A percentile compares a stretch with the other conserved stretches of the same genome.
Evolutionary conservation across 2,329 filamentous ascomycete species (phyloP).

Genomic region (Chrysoporthe cubensis): DNA sequence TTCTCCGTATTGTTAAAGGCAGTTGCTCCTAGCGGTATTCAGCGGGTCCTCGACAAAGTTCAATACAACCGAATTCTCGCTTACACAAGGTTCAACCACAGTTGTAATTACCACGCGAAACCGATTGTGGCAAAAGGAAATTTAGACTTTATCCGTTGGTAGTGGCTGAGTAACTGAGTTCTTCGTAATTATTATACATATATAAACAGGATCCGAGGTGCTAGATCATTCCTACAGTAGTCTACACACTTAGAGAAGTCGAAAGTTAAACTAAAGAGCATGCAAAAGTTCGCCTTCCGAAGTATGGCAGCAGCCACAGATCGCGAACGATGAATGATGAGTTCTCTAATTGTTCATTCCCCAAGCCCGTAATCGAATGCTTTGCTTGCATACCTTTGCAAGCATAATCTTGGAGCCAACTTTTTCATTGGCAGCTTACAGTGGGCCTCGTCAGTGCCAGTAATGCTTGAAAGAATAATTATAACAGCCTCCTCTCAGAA

Average conservation of each 20-base stretch:
- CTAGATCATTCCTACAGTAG: neutral
- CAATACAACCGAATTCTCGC: too few relatives aligned
- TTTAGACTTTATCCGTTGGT: neutral
- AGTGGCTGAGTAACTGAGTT: neutral
- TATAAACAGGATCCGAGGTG: neutral
- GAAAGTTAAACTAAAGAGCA: neutral
- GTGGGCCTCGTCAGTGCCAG: neutral
- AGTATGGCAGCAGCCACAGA: too few relatives aligned
- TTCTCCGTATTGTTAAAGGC: neutral
- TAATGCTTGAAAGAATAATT: neutral
- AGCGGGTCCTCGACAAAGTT: neutral
- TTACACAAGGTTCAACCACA: too few relatives aligned
- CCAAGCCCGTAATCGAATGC: neutral
- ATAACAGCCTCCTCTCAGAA: neutral
- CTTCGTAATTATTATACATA: neutral
- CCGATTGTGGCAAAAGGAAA: neutral
- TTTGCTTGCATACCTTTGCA: neutral
- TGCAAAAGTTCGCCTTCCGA: too few relatives aligned
- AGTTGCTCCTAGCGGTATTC: neutral
- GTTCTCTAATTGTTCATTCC: too few relatives aligned
- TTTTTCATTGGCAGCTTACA: neutral
- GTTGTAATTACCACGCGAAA: too few relatives aligned
- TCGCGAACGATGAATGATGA: too few relatives aligned
- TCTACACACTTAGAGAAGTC: neutral
- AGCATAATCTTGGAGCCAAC: neutral